Evolutionary conservation across 2,329 filamentous ascomycete genomes (phyloP), one percentile per base, ranked within the genome.

Genomic region (Dothistroma pini): DNA sequence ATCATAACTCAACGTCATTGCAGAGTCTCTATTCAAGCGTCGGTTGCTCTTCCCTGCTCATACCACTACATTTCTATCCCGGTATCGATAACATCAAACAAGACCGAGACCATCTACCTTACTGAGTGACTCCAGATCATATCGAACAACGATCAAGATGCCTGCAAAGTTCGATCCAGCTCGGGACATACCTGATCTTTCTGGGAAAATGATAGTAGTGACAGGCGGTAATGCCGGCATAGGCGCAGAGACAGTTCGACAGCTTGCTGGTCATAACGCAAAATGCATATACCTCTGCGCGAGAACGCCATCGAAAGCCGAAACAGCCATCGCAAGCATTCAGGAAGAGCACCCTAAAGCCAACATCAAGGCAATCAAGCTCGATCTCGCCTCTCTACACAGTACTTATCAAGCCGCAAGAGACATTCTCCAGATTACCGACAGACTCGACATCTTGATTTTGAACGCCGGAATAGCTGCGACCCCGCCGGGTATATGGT

Each of bases 361-460:
- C 22, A 55, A 56, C 59, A 76, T 83, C 58, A 72, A 74, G 32
- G 75, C 76, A 63, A 69, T 84, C 8, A 69, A 75, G 4, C 76
- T 82, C 21, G 81, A 84, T 65, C 74, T 84, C 11, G 66, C 77
- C 0, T 83, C 80, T 0, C 77, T 84, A 1, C 1, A 32, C 7
- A 53, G 51, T 4, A 34, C 29, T 29, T 6, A 6, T 3, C 25
- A 29, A 29, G 25, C 25, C 25, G 6, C 25, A 29, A 29, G 25
- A 29, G 25, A 29, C 25, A 29, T 29, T 29, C 25, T 29, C 2
- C 25, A 29, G 25, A 6, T 6, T 29, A 29, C 25, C 25, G 6
- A 29, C 6, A 29, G 25, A 29, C 25, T 2, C 6, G 25, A 29
- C 25, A 29, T 29, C 25, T 29, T 29, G 25, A 29, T 29, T 6